Base-by-base conservation (phyloP, 1,284 basidiomycete genomes). In the Sporisorium scitamineum region DNA sequence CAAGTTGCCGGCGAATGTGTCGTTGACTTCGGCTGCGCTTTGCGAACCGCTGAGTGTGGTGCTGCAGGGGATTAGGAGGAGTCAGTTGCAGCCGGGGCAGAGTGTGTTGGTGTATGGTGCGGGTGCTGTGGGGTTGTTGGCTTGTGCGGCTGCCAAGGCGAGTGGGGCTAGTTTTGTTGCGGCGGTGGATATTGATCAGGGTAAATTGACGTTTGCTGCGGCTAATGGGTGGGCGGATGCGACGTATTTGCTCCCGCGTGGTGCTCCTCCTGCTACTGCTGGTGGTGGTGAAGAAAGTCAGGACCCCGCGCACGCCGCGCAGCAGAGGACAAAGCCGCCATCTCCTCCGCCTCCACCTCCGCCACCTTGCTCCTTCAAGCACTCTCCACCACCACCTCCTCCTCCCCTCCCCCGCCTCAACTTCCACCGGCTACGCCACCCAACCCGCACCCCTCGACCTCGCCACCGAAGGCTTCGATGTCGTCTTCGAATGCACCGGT, bases 401-500 rank as follows among this genome's bases (percentile, higher is more conserved):
- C 44, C 24, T 8, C 61, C n/a, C n/a, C 8, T 45, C 54, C 1
- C 14, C 54, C 34, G 2, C 42, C 7, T 26, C 44, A 1, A 54
- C 53, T 0, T n/a, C 37, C 11, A 59, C 62, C 16, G 67, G 61
- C 5, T 74, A 55, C 37, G 58, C 71, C 0, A 39, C 31, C 8
- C 65, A 74, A 32, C 61, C 66, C 1, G 67, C 67, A 4, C 67
- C 67, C 2, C 54, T 70, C 41, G 72, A 70, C 39, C 48, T 70
- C 4, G 22, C 39, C 10, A 54, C 52, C 1, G 73, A 70, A 27
- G 95, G 94, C 14, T 96, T 95, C 86, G 94, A 97, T 86, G 88
- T 93, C 78, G 91, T 97, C 39, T 93, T 95, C 81, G 95, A 97
- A 86, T 97, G 95, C 87, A 96, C 95, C 6, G 95, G 95, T 76